Percentiles rank a stretch among this genome's conserved stretches.
Evolutionary conservation across 2,329 filamentous ascomycete genomes (phyloP).

Genomic region (Scopulariopsis brevicaulis): DNA sequence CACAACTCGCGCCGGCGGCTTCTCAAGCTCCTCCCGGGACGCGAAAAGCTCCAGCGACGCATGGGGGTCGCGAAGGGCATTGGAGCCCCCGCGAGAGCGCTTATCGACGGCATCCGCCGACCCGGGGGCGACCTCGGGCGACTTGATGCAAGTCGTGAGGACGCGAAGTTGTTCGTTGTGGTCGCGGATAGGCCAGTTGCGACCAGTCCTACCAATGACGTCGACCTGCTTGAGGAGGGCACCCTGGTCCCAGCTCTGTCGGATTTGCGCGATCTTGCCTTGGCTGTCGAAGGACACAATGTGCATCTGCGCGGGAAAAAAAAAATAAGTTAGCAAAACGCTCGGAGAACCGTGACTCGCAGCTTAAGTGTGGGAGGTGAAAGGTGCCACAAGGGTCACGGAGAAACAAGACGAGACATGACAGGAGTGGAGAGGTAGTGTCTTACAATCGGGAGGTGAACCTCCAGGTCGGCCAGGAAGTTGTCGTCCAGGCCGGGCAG

Average conservation of each 20-base stretch:
- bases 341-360: not conserved
- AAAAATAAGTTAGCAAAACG: not conserved
- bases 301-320: constrained; percentile 53
- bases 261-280: constrained; percentile 75
- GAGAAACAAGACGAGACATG: not conserved
- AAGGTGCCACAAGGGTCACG: not conserved
- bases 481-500: constrained; percentile 88
- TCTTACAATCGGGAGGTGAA: constrained; percentile 71
- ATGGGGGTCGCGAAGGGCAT: constrained; percentile 50
- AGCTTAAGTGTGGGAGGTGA: not conserved
- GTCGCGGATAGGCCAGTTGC: constrained; percentile 92
- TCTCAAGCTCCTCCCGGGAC: constrained; percentile 51
- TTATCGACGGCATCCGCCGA: constrained; percentile 23
- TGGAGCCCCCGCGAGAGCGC: constrained; percentile 41
- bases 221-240: constrained; percentile 87
- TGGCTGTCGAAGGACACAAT: constrained; percentile 72
- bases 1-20: constrained; percentile 34
- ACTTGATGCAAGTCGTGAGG: constrained; percentile 51
- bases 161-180: constrained; percentile 73
- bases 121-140: constrained; percentile 22
- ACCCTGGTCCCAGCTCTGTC: constrained; percentile 91
- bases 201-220: constrained; percentile 79
- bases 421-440: not conserved
- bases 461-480: constrained; percentile 74
- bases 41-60: constrained; percentile 67